These are phyloP conservation scores for Fonsecaea erecta DNA, from an alignment of 2,329 filamentous ascomycete species.

Conservation along the genomic window DNA sequence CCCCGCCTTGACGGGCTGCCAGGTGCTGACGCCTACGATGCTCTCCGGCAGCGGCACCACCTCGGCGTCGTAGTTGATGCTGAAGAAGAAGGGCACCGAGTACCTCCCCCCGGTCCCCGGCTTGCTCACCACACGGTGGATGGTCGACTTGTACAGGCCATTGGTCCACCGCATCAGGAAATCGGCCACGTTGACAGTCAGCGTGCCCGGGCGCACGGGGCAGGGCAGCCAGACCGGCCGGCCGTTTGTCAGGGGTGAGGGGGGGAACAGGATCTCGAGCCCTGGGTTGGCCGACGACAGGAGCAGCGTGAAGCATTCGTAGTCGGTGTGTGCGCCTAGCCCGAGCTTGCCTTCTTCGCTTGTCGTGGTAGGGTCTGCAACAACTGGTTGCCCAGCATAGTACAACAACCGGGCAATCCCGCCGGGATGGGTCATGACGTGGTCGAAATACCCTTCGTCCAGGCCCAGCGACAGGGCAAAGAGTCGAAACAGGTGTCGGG, in stretches of 20 bases:
- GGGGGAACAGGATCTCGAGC: constrained; percentile 38
- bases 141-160: constrained; percentile 50
- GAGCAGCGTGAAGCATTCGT: constrained; percentile 58
- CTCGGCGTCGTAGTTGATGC: constrained; percentile 35
- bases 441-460: constrained; percentile 61
- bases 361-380: background rate
- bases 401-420: constrained; percentile 39
- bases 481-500: constrained; percentile 56
- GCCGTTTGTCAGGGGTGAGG: constrained; percentile 28
- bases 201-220: constrained; percentile 44
- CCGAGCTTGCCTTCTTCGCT: constrained; percentile 32
- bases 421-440: constrained; percentile 58
- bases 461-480: constrained; percentile 63
- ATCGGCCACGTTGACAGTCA: constrained; percentile 56
- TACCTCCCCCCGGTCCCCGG: constrained; percentile 46
- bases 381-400: constrained; percentile 36
- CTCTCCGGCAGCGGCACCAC: constrained; percentile 43
- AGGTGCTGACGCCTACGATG: constrained; percentile 30
- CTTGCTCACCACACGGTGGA: constrained; percentile 48
- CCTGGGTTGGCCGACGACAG: constrained; percentile 37
- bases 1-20: constrained; percentile 36
- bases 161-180: constrained; percentile 51
- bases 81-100: constrained; percentile 50
- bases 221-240: constrained; percentile 37
- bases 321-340: constrained; percentile 42